Evolutionary conservation across 73 alveolate species (phyloP).

Genomic region (Symbiodinium pilosum): DNA sequence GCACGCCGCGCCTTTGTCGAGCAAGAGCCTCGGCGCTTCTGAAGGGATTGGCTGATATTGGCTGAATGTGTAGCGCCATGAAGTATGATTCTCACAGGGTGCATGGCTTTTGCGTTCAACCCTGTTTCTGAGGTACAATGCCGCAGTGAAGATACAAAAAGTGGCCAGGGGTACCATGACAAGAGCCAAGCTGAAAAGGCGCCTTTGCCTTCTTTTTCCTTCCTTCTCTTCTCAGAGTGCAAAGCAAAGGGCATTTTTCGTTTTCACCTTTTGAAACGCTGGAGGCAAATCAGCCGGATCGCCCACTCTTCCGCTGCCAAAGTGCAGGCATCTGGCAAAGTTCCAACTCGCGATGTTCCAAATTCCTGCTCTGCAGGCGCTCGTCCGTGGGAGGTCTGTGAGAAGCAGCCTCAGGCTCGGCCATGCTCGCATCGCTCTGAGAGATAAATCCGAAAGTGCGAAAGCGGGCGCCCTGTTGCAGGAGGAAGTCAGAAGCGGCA

Average conservation of each 20-base stretch:
- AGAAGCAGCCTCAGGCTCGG: neutral
- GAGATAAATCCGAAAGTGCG: neutral
- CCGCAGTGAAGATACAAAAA: constrained; percentile 63
- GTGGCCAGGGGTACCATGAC: constrained; percentile 21
- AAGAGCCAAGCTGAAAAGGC: constrained; percentile 33
- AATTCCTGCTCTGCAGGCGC: too few relatives aligned
- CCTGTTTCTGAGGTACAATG: constrained; percentile 35
- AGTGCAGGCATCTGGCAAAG: neutral
- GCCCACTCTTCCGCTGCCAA: constrained; percentile 24
- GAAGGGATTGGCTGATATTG: too few relatives aligned
- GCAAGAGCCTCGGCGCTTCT: neutral
- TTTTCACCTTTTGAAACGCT: too few relatives aligned
- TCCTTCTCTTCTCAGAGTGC: too few relatives aligned
- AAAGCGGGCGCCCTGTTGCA: neutral
- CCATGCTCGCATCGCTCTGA: neutral
- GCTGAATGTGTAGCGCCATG: too few relatives aligned
- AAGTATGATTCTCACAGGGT: too few relatives aligned
- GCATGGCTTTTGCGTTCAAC: too few relatives aligned
- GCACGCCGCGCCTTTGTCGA: constrained; percentile 80
- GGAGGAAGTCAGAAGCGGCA: constrained; percentile 4
- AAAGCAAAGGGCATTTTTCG: too few relatives aligned
- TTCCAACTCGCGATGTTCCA: too few relatives aligned
- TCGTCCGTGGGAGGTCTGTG: neutral
- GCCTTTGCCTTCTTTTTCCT: too few relatives aligned
- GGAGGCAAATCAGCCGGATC: constrained; percentile 24